These are phyloP conservation scores for Malassezia slooffiae DNA, from an alignment of 1,284 basidiomycete species.

Conservation along the genomic window DNA sequence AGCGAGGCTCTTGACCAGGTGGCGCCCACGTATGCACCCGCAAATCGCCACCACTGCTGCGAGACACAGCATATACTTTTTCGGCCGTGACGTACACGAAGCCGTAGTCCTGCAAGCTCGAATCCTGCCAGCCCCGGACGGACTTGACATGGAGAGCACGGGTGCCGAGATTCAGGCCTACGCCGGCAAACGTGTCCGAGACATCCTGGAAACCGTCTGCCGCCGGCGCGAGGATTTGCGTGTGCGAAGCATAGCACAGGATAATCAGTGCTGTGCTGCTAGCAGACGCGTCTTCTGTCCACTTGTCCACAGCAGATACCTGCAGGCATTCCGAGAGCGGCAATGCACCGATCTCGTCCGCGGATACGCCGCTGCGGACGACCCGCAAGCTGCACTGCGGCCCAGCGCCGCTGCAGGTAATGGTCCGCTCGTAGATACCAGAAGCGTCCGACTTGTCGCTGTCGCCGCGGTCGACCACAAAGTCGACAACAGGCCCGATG, in stretches of 20 bases:
- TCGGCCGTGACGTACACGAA: no score
- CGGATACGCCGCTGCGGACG: slow-evolving; percentile 73
- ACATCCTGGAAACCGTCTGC: slow-evolving; percentile 19
- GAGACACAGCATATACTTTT: no score
- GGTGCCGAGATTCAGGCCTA: slow-evolving; percentile 3
- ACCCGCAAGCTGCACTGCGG: slow-evolving; percentile 70
- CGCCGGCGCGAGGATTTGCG: neutral
- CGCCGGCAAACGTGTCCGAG: slow-evolving; percentile 7
- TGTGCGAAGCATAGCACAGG: slow-evolving; percentile 1
- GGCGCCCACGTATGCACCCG: neutral
- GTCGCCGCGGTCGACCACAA: slow-evolving; percentile 64
- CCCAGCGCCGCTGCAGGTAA: slow-evolving; percentile 76
- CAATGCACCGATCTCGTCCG: slow-evolving; percentile 54
- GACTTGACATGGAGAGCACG: neutral
- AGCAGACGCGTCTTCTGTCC: no score
- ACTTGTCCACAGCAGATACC: neutral
- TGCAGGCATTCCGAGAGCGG: neutral
- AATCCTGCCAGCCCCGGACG: no score
- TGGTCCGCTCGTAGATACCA: slow-evolving; percentile 59
- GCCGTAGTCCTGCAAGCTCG: no score
- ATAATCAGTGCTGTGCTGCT: neutral
- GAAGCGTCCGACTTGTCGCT: slow-evolving; percentile 44
- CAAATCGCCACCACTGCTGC: no score
- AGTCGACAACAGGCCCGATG: slow-evolving; percentile 78
- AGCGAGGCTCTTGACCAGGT: neutral